Evolutionary conservation across 116 monocot species (phyloP), one percentile per base, ranked within the genome.

Genomic region (Trichopus zeylanicus): DNA sequence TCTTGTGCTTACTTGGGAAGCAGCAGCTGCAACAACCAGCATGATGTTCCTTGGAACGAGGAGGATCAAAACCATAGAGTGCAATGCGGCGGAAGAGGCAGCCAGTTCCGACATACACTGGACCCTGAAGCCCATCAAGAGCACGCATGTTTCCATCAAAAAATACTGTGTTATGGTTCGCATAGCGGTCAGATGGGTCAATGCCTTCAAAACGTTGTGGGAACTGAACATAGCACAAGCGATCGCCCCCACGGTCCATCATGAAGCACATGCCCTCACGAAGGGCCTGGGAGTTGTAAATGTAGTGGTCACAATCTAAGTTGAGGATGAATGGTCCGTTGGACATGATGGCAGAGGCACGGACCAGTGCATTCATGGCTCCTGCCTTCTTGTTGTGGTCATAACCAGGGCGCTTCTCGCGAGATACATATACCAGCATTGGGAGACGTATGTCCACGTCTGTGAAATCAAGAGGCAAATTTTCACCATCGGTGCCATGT

Each of bases 311-410:
- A 20, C 79, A 80, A 62, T 80, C 79, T 7, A 80, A 67, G 59
- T 80, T 74, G 51, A 80, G 70, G 31, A 80, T 66, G 58, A 80
- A 80, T 16, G 80, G 54, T 9, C 80, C 80, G 15, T 80, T 80
- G 16, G 80, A 70, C 70, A 75, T 62, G 34, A 80, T 31, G 16
- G 70, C 74, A 16, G 80, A 80, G 31, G 80, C 70, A 7, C 80
- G 80, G 34, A 80, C 74, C 0, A 80, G 70, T 61, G 80, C 74
- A 31, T 80, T 80, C 74, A 80, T 74, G 34, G 70, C 74, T 15
- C 80, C 80, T 6, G 80, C 80, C 34, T 80, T 80, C 52, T 80
- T 80, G 70, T 80, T 80, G 70, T 80, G 80, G 58, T 80, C 80
- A 53, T 70, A 74, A 48, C 69, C 70, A 6, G 80, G 70, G 9